Conservation (phyloP, 2,329 filamentous ascomycete genomes). For the Xylariaceae sp. region DNA sequence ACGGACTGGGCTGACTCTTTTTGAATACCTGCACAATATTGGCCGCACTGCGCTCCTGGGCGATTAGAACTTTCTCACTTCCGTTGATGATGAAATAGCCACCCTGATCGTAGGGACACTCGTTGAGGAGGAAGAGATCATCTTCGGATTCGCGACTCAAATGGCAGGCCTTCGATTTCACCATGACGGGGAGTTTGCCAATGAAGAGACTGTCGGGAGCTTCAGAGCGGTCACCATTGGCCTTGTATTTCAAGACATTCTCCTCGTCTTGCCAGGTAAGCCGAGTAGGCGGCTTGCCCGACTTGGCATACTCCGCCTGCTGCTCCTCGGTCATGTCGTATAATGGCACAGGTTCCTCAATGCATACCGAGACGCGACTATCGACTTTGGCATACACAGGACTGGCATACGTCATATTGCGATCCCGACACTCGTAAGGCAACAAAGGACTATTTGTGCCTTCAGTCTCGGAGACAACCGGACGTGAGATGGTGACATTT, state of each 20-base stretch:
- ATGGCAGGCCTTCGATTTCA: constrained; percentile 94
- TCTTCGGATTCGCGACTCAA: constrained; percentile 78
- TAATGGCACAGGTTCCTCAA: constrained; percentile 63
- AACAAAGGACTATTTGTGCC: constrained; percentile 79
- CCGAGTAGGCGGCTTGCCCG: constrained; percentile 53
- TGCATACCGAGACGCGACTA: constrained; percentile 76
- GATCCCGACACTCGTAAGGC: constrained; percentile 90
- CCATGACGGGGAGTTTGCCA: constrained; percentile 94
- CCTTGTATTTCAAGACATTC: constrained; percentile 45
- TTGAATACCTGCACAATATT: constrained; percentile 99
- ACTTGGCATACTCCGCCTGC: constrained; percentile 48
- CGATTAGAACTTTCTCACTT: constrained; percentile 96
- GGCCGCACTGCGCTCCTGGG: constrained; percentile 92
- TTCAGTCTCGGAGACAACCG: constrained; percentile 88
- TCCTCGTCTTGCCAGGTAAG: constrained; percentile 59
- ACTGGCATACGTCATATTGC: constrained; percentile 92
- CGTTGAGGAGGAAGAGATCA: constrained; percentile 83
- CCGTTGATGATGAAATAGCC: constrained; percentile 99
- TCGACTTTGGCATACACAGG: constrained; percentile 86
- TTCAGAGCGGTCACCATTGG: constrained; percentile 59
- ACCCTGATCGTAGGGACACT: constrained; percentile 96
- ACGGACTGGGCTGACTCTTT: constrained; percentile 88
- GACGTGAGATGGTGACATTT: constrained; percentile 79
- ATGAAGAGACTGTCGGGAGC: constrained; percentile 79
- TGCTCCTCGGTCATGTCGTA: constrained; percentile 65